phyloP scores from a whole-genome alignment of 2,329 filamentous ascomycete species.

The Nemania serpens region DNA sequence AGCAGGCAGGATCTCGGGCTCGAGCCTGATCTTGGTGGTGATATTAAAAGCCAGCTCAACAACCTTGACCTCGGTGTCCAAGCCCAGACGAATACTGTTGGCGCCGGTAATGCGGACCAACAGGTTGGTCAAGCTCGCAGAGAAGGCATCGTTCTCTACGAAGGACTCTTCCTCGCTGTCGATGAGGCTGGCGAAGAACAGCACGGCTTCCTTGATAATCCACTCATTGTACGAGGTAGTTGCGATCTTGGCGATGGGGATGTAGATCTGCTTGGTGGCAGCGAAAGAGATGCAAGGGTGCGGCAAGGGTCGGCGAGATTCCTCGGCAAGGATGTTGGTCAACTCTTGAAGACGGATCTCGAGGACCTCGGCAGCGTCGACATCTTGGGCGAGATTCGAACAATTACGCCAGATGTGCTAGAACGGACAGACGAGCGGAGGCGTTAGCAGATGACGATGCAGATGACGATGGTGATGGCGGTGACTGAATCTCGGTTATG shows the following conservation, averaged over 20 bases:
- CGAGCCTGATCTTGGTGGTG: conserved; percentile 90
- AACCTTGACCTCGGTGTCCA: conserved; percentile 84
- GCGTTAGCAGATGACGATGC: conserved; percentile 9
- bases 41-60: conserved; percentile 96
- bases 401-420: conserved; percentile 65
- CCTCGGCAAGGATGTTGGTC: conserved; percentile 79
- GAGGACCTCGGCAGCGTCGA: conserved; percentile 65
- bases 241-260: conserved; percentile 86
- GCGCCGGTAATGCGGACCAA: conserved; percentile 77
- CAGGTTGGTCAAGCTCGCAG: conserved; percentile 83
- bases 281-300: conserved; percentile 92
- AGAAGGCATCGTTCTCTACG: conserved; percentile 83
- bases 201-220: conserved; percentile 82
- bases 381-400: conserved; percentile 63
- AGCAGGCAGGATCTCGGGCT: conserved; percentile 82
- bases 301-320: conserved; percentile 83
- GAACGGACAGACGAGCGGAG: not conserved
- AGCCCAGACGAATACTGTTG: conserved; percentile 72
- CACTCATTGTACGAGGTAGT: conserved; percentile 82
- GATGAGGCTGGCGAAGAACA: conserved; percentile 88
- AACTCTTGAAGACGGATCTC: conserved; percentile 67
- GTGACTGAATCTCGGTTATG: not conserved
- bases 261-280: conserved; percentile 84
- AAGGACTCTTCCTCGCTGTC: conserved; percentile 97
- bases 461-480: conserved; percentile 6